Percentiles rank a stretch among this genome's conserved stretches.
Evolutionary conservation across 805 yeast genomes (phyloP).

Genomic region (Lipomyces orientalis): DNA sequence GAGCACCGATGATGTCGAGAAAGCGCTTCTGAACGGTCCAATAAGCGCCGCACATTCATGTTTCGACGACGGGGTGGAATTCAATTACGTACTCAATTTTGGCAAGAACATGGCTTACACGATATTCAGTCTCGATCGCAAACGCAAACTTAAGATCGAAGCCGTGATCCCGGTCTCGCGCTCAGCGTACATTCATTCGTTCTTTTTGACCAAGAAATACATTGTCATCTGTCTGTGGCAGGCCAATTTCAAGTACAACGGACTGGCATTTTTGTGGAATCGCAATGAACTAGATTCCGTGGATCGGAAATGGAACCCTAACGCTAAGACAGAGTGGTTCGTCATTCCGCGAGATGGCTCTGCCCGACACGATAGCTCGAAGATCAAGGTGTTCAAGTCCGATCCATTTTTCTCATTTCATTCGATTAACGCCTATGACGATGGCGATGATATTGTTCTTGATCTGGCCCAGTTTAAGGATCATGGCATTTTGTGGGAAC

Average conservation of each 20-base stretch:
- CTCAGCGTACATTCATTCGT: constrained; percentile 18
- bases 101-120: constrained; percentile 11
- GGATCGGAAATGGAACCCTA: constrained; percentile 15
- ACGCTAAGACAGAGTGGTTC: constrained; percentile 11
- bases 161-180: constrained; percentile 13
- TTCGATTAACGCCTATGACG: constrained; percentile 18
- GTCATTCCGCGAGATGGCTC: constrained; percentile 24
- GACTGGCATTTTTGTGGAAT: constrained; percentile 22
- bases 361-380: constrained; percentile 13
- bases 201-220: constrained; percentile 15
- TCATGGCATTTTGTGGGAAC: constrained; percentile 9
- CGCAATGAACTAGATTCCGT: constrained; percentile 14
- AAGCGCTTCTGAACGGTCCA: constrained; percentile 13
- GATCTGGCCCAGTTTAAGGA: constrained; percentile 12
- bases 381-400: constrained; percentile 15
- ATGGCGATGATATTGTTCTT: constrained; percentile 18
- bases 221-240: constrained; percentile 23
- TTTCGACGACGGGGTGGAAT: constrained; percentile 20
- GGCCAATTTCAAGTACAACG: constrained; percentile 18
- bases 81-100: constrained; percentile 13
- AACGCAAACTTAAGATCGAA: constrained; percentile 5
- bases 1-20: not conserved
- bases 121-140: constrained; percentile 15
- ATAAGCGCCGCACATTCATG: constrained; percentile 22
- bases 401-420: constrained; percentile 18